Evolutionary conservation across 169 alveolate species (phyloP).

Genomic region (Perkinsus marinus): DNA sequence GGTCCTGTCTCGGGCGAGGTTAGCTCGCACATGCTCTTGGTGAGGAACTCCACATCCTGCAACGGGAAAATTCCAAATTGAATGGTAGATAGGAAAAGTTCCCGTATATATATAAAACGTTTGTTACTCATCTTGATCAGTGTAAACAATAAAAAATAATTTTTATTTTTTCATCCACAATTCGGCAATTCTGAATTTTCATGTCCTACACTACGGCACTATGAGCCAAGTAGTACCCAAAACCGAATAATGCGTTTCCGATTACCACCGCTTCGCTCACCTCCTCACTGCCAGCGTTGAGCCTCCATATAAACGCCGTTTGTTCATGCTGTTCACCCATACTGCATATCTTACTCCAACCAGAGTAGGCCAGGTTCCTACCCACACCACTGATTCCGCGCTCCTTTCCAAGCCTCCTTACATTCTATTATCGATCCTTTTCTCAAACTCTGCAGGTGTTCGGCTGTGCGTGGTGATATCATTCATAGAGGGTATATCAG

Average conservation of each 20-base stretch:
- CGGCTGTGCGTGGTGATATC: background rate
- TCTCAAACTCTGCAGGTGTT: background rate
- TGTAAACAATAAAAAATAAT: too few species aligned
- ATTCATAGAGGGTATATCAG: background rate
- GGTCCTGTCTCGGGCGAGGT: background rate
- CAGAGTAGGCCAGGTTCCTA: background rate
- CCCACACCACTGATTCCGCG: background rate
- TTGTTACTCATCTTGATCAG: too few species aligned
- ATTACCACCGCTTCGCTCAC: background rate
- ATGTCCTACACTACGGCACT: too few species aligned
- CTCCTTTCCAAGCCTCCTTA: background rate
- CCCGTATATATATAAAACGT: too few species aligned
- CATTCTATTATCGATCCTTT: background rate
- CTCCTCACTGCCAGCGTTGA: background rate
- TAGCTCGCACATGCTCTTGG: background rate
- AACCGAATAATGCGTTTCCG: too few species aligned
- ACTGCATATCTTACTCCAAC: background rate
- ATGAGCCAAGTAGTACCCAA: too few species aligned
- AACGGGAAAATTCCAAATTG: too few species aligned
- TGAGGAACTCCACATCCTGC: background rate
- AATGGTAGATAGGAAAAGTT: too few species aligned
- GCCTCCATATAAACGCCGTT: background rate
- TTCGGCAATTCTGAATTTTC: too few species aligned
- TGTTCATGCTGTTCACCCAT: background rate
- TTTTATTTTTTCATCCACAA: too few species aligned